Conservation (phyloP, 306 rosid genomes). For the Prunus padus region DNA sequence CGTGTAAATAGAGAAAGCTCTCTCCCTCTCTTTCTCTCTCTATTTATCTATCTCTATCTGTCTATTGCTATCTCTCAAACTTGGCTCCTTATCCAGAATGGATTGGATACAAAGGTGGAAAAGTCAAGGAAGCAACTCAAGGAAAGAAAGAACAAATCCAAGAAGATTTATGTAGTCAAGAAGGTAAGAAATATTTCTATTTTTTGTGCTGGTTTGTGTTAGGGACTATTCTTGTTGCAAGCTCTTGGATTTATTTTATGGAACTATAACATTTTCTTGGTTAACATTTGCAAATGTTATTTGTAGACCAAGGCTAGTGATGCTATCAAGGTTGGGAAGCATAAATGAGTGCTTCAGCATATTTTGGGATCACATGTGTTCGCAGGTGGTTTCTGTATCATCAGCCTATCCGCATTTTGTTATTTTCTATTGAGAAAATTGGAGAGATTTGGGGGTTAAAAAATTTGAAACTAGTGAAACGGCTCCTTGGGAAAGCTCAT, state of each 20-base stretch:
- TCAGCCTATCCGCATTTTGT: background rate
- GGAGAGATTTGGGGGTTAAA: too few species aligned
- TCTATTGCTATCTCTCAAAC: background rate
- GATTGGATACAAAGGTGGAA: slow-evolving; percentile 78
- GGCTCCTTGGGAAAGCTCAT: too few species aligned
- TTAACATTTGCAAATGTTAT: slow-evolving; percentile 5
- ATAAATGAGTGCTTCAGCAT: slow-evolving; percentile 58
- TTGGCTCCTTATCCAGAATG: slow-evolving; percentile 50
- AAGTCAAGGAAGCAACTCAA: slow-evolving; percentile 90
- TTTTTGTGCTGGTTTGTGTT: background rate
- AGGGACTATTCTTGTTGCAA: background rate
- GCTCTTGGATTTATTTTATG: background rate
- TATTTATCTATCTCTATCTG: background rate
- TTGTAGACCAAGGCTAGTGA: slow-evolving; percentile 87
- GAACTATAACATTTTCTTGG: background rate
- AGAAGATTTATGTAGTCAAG: slow-evolving; percentile 91
- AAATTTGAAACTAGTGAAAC: too few species aligned
- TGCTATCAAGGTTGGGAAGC: slow-evolving; percentile 75
- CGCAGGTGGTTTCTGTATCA: background rate
- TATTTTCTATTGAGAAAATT: background rate
- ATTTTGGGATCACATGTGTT: slow-evolving; percentile 12
- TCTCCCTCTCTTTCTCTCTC: background rate
- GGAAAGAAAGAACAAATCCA: slow-evolving; percentile 87
- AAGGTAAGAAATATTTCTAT: slow-evolving; percentile 49
- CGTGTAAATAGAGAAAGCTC: background rate